A percentile compares a stretch with the other conserved stretches of the same genome.
phyloP scores from a whole-genome alignment of 495 filamentous ascomycete species.

The Hypoxylon perforatum region DNA sequence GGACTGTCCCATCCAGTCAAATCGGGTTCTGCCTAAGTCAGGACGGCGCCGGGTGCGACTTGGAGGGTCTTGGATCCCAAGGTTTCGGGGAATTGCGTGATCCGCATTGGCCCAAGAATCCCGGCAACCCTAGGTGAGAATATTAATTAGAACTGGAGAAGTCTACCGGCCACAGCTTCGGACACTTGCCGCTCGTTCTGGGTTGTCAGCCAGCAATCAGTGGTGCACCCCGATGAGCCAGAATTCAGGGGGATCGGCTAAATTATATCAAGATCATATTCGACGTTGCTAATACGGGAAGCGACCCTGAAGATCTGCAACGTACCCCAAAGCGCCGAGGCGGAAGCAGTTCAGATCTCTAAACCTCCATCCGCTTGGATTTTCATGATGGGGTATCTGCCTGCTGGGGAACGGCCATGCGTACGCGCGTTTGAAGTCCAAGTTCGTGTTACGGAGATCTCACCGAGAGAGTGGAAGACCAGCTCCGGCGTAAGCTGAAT shows the following conservation, averaged over 20 bases:
- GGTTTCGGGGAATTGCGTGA: constrained; percentile 33
- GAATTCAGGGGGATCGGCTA: constrained; percentile 37
- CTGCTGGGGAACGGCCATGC: background rate
- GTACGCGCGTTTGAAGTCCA: constrained; percentile 28
- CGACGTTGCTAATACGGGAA: constrained; percentile 15
- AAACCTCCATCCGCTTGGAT: constrained; percentile 30
- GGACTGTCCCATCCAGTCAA: background rate
- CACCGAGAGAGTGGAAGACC: background rate
- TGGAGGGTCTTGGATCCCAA: background rate
- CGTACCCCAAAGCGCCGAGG: constrained; percentile 19
- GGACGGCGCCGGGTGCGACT: constrained; percentile 24
- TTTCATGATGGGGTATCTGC: too few relatives aligned
- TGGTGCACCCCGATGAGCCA: constrained; percentile 33
- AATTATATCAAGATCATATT: constrained; percentile 22
- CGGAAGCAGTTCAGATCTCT: constrained; percentile 12
- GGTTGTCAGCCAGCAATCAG: constrained; percentile 18
- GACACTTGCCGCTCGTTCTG: constrained; percentile 33
- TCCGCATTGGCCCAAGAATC: constrained; percentile 25
- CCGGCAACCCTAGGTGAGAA: constrained; percentile 18
- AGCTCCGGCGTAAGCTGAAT: background rate
- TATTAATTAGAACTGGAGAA: constrained; percentile 20
- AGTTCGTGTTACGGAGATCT: constrained; percentile 14
- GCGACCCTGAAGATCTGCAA: constrained; percentile 33
- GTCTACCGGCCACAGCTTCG: constrained; percentile 21
- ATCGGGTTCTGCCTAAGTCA: constrained; percentile 33